Percentiles rank a stretch among this genome's conserved stretches.
These are phyloP conservation scores for Solioccasus polychromus DNA, from an alignment of 768 basidiomycete genomes.

Conservation along the genomic window DNA sequence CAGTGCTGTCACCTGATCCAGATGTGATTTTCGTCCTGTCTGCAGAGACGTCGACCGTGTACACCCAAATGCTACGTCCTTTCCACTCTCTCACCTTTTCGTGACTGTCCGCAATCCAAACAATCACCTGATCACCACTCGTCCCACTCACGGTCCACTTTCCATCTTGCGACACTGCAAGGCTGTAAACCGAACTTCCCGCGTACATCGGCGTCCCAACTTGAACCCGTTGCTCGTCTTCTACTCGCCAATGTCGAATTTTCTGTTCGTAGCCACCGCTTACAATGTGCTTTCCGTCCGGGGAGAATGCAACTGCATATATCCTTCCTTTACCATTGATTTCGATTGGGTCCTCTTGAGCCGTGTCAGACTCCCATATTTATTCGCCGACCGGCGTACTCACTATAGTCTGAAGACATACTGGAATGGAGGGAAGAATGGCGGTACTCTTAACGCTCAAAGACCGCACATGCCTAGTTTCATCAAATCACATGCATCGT, in stretches of 20 bases:
- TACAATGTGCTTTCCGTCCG: slow-evolving; percentile 2
- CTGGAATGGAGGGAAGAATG: too few relatives aligned
- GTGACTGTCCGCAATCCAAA: slow-evolving; percentile 4
- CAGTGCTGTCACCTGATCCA: slow-evolving; percentile 10
- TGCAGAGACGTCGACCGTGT: slow-evolving; percentile 8
- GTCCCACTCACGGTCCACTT: slow-evolving; percentile 8
- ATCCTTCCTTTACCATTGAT: background rate
- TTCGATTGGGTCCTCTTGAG: background rate
- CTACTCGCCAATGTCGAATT: slow-evolving; percentile 2
- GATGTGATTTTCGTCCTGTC: slow-evolving; percentile 10
- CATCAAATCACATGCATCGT: too few relatives aligned
- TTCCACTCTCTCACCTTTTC: background rate
- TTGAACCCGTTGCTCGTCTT: background rate
- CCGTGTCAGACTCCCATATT: too few relatives aligned
- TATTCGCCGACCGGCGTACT: too few relatives aligned
- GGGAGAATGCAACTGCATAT: background rate
- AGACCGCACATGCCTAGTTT: too few relatives aligned
- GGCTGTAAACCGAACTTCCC: background rate
- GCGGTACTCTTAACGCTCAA: too few relatives aligned
- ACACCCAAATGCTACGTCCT: background rate
- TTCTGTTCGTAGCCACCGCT: background rate
- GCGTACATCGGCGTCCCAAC: background rate
- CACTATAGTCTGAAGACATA: too few relatives aligned
- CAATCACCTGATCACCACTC: background rate
- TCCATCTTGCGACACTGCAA: slow-evolving; percentile 4